Evolutionary conservation across 257 asterid species (phyloP).

Genomic region (Fraxinus excelsior): DNA sequence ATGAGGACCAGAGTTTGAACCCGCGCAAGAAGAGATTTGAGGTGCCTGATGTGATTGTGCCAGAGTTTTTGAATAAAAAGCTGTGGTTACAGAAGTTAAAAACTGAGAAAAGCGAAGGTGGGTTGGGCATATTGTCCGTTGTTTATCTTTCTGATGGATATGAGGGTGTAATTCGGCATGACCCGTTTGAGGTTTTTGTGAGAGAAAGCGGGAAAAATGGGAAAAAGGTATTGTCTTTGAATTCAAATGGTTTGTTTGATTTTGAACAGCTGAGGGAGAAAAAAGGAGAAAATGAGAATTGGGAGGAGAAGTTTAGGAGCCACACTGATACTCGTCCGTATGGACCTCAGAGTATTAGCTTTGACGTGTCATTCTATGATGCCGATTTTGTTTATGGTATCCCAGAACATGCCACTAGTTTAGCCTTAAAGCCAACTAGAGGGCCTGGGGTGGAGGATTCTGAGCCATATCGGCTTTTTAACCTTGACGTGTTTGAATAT

Average conservation of each 20-base stretch:
- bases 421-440: constrained; percentile 82
- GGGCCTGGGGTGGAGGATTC: constrained; percentile 89
- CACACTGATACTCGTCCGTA: constrained; percentile 84
- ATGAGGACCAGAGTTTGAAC: constrained; percentile 66
- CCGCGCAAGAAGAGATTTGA: constrained; percentile 92
- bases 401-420: constrained; percentile 94
- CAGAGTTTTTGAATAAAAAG: constrained; percentile 67
- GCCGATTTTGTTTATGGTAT: constrained; percentile 95
- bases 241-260: constrained; percentile 89
- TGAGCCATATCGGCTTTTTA: constrained; percentile 90
- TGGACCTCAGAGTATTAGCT: constrained; percentile 94
- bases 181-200: constrained; percentile 88
- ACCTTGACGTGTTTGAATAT: constrained; percentile 94
- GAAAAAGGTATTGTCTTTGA: constrained; percentile 74
- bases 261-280: constrained; percentile 80
- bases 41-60: constrained; percentile 88
- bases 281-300: constrained; percentile 73
- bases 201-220: constrained; percentile 71
- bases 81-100: constrained; percentile 71
- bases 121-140: constrained; percentile 50
- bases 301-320: constrained; percentile 88
- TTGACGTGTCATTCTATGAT: constrained; percentile 88
- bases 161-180: constrained; percentile 86
- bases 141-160: constrained; percentile 80
- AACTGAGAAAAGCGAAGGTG: constrained; percentile 60